These are phyloP conservation scores for Phytomonas sp. DNA, from an alignment of 208 protist genomes.

Conservation along the genomic window DNA sequence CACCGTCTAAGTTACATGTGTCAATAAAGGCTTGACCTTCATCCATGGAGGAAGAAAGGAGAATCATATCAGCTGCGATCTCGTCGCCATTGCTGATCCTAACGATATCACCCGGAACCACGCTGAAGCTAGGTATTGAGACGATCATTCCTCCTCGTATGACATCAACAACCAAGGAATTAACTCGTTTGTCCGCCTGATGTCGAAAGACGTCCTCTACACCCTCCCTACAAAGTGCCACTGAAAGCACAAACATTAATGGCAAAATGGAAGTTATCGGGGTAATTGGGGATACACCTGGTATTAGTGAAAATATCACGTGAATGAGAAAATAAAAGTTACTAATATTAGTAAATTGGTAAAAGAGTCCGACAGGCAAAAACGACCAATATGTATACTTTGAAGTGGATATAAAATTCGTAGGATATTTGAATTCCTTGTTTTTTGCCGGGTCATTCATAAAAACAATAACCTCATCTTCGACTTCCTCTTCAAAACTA, in stretches of 20 bases:
- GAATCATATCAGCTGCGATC: slow-evolving; percentile 83
- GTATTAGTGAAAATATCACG: slow-evolving; percentile 89
- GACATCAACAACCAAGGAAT: slow-evolving; percentile 53
- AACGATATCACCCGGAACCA: slow-evolving; percentile 79
- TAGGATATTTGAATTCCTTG: slow-evolving; percentile 47
- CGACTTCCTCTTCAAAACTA: slow-evolving; percentile 23
- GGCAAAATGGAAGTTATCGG: slow-evolving; percentile 87
- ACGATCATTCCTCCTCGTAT: slow-evolving; percentile 39
- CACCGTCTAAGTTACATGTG: slow-evolving; percentile 89
- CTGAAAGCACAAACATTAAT: slow-evolving; percentile 83
- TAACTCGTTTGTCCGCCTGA: slow-evolving; percentile 65
- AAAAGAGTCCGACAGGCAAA: slow-evolving; percentile 87
- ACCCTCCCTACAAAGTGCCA: slow-evolving; percentile 87
- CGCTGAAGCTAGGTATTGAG: slow-evolving; percentile 40
- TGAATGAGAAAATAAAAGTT: slow-evolving; percentile 95
- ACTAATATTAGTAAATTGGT: slow-evolving; percentile 89
- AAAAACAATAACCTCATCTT: slow-evolving; percentile 66
- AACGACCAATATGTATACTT: slow-evolving; percentile 92
- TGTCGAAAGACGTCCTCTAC: slow-evolving; percentile 86
- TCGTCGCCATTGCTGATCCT: slow-evolving; percentile 68
- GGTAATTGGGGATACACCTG: slow-evolving; percentile 81
- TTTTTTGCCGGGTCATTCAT: slow-evolving; percentile 72
- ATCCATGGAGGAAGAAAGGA: slow-evolving; percentile 59
- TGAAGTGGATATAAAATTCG: slow-evolving; percentile 90
- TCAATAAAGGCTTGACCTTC: slow-evolving; percentile 87